Evolutionary conservation across 1,284 basidiomycete species (phyloP).

Genomic region (Amylostereum areolatum): DNA sequence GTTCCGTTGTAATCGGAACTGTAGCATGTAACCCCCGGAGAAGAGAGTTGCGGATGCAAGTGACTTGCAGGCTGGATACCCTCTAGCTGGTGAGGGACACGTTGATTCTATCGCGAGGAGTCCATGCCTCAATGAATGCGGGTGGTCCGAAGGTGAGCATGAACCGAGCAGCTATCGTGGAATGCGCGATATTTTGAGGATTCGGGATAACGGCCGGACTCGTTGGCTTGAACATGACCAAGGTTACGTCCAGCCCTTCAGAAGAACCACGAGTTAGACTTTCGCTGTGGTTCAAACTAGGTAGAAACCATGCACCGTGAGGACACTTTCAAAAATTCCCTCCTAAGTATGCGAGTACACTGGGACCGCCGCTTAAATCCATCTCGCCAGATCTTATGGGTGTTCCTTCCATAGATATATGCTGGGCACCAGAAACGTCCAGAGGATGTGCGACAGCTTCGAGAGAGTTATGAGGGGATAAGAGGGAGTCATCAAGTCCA

Average conservation of each 20-base stretch:
- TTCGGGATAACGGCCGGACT: no score
- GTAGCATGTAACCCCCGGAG: conserved; percentile 23
- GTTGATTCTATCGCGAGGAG: neutral
- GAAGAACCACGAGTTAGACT: no score
- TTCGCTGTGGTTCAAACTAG: neutral
- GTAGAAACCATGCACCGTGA: no score
- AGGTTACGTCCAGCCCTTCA: no score
- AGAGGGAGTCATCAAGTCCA: conserved; percentile 16
- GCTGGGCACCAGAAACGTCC: neutral
- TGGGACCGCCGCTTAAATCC: conserved; percentile 2
- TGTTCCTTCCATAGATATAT: conserved; percentile 1
- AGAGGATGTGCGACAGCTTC: conserved; percentile 19
- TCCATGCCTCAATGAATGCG: no score
- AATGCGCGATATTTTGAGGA: no score
- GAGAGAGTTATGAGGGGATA: conserved; percentile 22
- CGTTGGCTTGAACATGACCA: no score
- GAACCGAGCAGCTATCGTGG: no score
- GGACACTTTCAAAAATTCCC: conserved; percentile 1
- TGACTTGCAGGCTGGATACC: conserved; percentile 28
- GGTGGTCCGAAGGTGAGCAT: no score
- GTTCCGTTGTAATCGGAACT: conserved; percentile 16
- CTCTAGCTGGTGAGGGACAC: no score
- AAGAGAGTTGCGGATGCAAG: conserved; percentile 34
- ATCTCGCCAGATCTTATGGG: conserved; percentile 7
- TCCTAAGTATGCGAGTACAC: conserved; percentile 13